Evolutionary conservation across 2,329 filamentous ascomycete genomes (phyloP).

Genomic region (Endothia cerciana): DNA sequence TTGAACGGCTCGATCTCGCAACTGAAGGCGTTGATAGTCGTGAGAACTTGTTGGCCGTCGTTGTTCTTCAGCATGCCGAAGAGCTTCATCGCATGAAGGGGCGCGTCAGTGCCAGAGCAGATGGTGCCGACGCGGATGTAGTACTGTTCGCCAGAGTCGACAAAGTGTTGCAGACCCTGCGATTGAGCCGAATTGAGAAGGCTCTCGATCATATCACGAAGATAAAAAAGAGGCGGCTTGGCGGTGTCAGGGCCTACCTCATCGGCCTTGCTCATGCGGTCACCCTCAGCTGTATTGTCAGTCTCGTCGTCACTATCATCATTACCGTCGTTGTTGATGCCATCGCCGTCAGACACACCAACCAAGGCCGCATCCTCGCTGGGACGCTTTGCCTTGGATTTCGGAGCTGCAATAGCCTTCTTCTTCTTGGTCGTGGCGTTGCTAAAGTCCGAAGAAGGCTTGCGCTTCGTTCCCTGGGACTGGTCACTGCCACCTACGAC

Average conservation of each 20-base stretch:
- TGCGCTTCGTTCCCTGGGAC: background rate
- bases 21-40: constrained; percentile 55
- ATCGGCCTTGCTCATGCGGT: background rate
- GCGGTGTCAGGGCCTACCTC: constrained; percentile 9
- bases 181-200: background rate
- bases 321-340: background rate
- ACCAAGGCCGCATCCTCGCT: background rate
- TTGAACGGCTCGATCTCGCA: constrained; percentile 68
- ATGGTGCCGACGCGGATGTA: constrained; percentile 63
- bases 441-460: background rate
- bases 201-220: constrained; percentile 14
- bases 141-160: constrained; percentile 2
- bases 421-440: background rate
- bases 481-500: background rate
- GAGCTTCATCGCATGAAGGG: constrained; percentile 58
- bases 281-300: background rate
- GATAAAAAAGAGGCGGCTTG: constrained; percentile 9
- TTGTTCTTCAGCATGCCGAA: constrained; percentile 25
- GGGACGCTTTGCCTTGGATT: background rate
- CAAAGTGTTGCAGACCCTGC: constrained; percentile 14
- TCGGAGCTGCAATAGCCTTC: background rate
- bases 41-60: constrained; percentile 15
- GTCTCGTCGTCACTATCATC: background rate
- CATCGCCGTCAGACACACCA: background rate
- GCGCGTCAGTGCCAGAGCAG: constrained; percentile 79